Percentiles rank a stretch among this genome's conserved stretches.
These are phyloP conservation scores for Balansia obtecta DNA, from an alignment of 2,329 filamentous ascomycete genomes.

Conservation along the genomic window DNA sequence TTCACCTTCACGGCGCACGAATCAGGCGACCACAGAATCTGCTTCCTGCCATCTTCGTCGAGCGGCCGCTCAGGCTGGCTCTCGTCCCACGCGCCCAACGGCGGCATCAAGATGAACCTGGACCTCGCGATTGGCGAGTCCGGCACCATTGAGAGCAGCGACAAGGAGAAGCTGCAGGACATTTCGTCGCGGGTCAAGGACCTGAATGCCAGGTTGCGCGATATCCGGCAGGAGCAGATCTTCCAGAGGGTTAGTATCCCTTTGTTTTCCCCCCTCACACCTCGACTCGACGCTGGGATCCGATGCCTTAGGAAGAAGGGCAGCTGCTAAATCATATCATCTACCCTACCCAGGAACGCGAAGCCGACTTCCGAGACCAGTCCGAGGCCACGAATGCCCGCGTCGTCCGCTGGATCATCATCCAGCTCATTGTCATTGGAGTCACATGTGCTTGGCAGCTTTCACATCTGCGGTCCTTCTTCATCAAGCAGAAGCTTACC, in stretches of 20 bases:
- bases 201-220: slow-evolving; percentile 72
- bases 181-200: slow-evolving; percentile 82
- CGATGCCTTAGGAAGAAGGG: background rate
- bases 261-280: background rate
- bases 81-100: slow-evolving; percentile 48
- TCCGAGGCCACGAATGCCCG: slow-evolving; percentile 86
- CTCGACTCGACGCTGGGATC: no score
- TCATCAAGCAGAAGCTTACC: slow-evolving; percentile 99
- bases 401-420: slow-evolving; percentile 86
- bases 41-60: slow-evolving; percentile 75
- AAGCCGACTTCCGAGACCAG: slow-evolving; percentile 96
- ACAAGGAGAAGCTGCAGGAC: slow-evolving; percentile 87
- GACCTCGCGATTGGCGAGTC: slow-evolving; percentile 93
- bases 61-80: slow-evolving; percentile 62
- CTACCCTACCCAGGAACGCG: slow-evolving; percentile 58
- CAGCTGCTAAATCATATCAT: background rate
- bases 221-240: slow-evolving; percentile 87
- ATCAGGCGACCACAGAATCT: slow-evolving; percentile 89
- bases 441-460: slow-evolving; percentile 94
- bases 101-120: slow-evolving; percentile 71
- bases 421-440: slow-evolving; percentile 75
- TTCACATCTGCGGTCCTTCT: slow-evolving; percentile 89
- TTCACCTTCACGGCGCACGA: slow-evolving; percentile 96
- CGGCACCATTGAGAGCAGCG: slow-evolving; percentile 81
- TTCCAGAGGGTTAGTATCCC: slow-evolving; percentile 66